Evolutionary conservation across 768 basidiomycete genomes (phyloP).

Genomic region (Trametes gibbosa): DNA sequence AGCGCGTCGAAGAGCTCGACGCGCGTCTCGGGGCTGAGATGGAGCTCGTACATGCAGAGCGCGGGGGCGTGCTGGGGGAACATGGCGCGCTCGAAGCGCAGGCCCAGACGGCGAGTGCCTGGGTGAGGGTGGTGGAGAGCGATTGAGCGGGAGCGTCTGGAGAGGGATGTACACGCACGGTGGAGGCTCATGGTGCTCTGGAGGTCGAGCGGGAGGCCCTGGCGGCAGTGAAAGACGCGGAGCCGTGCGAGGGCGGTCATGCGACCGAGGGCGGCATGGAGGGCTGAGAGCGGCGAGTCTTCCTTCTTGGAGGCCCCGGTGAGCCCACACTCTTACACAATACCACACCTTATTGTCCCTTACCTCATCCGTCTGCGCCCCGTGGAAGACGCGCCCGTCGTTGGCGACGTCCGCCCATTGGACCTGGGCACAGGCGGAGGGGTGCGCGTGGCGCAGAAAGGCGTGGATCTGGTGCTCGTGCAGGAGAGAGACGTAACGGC

Average conservation of each 20-base stretch:
- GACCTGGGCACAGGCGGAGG: slow-evolving; percentile 25
- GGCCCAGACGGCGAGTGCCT: slow-evolving; percentile 12
- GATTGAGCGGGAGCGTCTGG: not conserved
- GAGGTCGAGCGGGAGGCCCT: slow-evolving; percentile 23
- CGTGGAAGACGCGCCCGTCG: slow-evolving; percentile 35
- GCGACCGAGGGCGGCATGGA: slow-evolving; percentile 31
- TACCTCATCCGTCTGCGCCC: slow-evolving; percentile 12
- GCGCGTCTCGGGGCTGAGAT: slow-evolving; percentile 31
- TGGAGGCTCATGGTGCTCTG: slow-evolving; percentile 15
- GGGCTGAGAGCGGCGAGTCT: slow-evolving; percentile 31
- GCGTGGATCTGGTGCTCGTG: slow-evolving; percentile 37
- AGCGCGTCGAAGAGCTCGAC: slow-evolving; percentile 31
- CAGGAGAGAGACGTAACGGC: slow-evolving; percentile 36
- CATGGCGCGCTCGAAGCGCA: slow-evolving; percentile 39
- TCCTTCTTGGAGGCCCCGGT: slow-evolving; percentile 2
- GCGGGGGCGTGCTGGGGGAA: slow-evolving; percentile 27
- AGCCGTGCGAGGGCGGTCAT: slow-evolving; percentile 29
- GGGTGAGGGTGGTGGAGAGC: not conserved
- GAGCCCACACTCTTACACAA: slow-evolving; percentile 15
- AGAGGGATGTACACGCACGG: slow-evolving; percentile 6
- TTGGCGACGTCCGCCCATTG: slow-evolving; percentile 39
- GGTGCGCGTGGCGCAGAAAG: slow-evolving; percentile 25
- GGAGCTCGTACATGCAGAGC: slow-evolving; percentile 34
- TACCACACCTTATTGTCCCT: slow-evolving; percentile 11
- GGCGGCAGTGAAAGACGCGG: slow-evolving; percentile 35